phyloP scores from a whole-genome alignment of 2,329 filamentous ascomycete genomes.

The Chaetoscypha palmicola region DNA sequence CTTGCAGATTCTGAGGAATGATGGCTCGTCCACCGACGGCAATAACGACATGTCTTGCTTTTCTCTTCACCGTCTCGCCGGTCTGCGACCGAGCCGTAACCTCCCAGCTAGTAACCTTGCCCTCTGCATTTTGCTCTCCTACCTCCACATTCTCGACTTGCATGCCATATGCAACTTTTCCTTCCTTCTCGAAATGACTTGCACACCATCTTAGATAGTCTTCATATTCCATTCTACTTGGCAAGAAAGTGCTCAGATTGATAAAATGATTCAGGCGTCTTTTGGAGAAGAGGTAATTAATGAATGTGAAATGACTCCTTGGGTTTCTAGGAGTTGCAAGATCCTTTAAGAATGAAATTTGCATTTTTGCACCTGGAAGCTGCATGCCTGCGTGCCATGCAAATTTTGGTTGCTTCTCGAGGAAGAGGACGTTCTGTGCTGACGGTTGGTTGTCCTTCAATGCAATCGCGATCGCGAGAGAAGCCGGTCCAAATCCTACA shows the following conservation, averaged over 20 bases:
- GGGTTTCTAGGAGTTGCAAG: slow-evolving; percentile 85
- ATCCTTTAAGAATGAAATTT: slow-evolving; percentile 96
- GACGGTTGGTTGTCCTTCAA: slow-evolving; percentile 40
- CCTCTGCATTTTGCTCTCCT: slow-evolving; percentile 10
- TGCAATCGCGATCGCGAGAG: slow-evolving; percentile 72
- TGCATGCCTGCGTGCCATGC: slow-evolving; percentile 96
- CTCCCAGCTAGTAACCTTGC: slow-evolving; percentile 29
- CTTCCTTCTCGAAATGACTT: slow-evolving; percentile 54
- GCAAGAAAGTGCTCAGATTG: slow-evolving; percentile 83
- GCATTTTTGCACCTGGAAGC: slow-evolving; percentile 88
- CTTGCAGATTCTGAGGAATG: slow-evolving; percentile 62
- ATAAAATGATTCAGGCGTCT: slow-evolving; percentile 81
- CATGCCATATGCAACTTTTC: slow-evolving; percentile 62
- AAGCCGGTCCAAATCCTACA: slow-evolving; percentile 88
- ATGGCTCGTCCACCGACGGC: slow-evolving; percentile 61
- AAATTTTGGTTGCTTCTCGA: slow-evolving; percentile 79
- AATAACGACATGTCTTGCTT: slow-evolving; percentile 49
- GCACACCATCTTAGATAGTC: slow-evolving; percentile 95
- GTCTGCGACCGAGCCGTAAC: slow-evolving; percentile 29
- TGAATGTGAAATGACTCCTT: slow-evolving; percentile 84
- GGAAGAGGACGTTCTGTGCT: slow-evolving; percentile 56
- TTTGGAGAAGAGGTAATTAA: slow-evolving; percentile 85
- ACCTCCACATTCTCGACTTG: slow-evolving; percentile 57
- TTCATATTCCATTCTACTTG: slow-evolving; percentile 81
- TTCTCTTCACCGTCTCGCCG: slow-evolving; percentile 34